These are phyloP conservation scores for Hypseocharis bilobata DNA, from an alignment of 441 rosid species.

Conservation along the genomic window DNA sequence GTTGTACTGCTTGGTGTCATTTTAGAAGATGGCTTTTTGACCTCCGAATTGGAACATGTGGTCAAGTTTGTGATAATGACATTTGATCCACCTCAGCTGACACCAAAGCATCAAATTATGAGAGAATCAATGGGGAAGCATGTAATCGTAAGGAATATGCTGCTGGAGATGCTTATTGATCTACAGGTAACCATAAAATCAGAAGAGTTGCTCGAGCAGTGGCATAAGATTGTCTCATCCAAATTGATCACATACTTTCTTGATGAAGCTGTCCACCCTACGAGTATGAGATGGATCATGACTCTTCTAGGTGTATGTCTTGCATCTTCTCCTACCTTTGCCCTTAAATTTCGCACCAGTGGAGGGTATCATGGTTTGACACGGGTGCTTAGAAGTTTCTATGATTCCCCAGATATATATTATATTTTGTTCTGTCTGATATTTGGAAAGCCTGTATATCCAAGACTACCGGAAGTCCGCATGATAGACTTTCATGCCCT, in stretches of 20 bases:
- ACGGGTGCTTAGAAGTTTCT: conserved; percentile 88
- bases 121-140: conserved; percentile 97
- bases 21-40: conserved; percentile 92
- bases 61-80: conserved; percentile 96
- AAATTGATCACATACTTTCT: conserved; percentile 91
- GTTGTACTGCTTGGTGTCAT: conserved; percentile 97
- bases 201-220: conserved; percentile 94
- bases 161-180: conserved; percentile 98
- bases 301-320: conserved; percentile 97
- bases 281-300: conserved; percentile 99
- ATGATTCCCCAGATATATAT: conserved; percentile 98
- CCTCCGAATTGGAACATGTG: conserved; percentile 94
- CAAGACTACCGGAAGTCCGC: conserved; percentile 96
- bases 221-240: conserved; percentile 99
- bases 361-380: conserved; percentile 92
- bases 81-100: conserved; percentile 90
- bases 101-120: conserved; percentile 53
- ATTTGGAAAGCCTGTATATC: conserved; percentile 95
- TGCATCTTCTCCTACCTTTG: conserved; percentile 88
- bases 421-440: conserved; percentile 91
- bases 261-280: conserved; percentile 99
- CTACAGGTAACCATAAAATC: conserved; percentile 92
- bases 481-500: conserved; percentile 99
- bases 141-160: conserved; percentile 96
- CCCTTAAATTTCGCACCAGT: conserved; percentile 86